phyloP scores from a whole-genome alignment of 192 early-diverging fungal species.

The Coemansia sp. region DNA sequence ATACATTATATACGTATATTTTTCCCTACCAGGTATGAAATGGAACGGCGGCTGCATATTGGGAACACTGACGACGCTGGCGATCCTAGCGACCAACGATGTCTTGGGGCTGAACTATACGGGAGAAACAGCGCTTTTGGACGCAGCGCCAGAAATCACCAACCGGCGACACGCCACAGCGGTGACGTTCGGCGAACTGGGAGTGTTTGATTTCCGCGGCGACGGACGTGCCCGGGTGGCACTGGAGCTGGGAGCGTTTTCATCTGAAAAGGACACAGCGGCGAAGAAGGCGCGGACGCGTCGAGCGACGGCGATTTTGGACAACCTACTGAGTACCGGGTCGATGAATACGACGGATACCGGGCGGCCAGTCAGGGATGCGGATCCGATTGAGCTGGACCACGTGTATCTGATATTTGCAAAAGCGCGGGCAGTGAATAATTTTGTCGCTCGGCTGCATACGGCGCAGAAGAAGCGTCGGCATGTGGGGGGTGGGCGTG shows the following conservation, averaged over 20 bases:
- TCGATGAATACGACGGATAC: not conserved
- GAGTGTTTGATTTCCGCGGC: constrained; percentile 47
- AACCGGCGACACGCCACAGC: constrained; percentile 32
- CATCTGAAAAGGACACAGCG: constrained; percentile 36
- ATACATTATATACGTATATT: not conserved
- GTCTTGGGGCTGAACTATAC: constrained; percentile 35
- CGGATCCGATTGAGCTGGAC: constrained; percentile 36
- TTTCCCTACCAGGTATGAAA: not conserved
- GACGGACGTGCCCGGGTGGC: constrained; percentile 45
- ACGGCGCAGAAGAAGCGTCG: constrained; percentile 4
- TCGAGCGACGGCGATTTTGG: not conserved
- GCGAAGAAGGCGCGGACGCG: not conserved
- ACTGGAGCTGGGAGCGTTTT: constrained; percentile 38
- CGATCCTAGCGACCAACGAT: not conserved
- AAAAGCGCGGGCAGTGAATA: constrained; percentile 37
- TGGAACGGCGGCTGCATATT: no score
- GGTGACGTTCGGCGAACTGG: constrained; percentile 46
- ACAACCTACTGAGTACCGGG: no score
- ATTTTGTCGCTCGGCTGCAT: constrained; percentile 44
- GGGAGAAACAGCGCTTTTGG: constrained; percentile 42
- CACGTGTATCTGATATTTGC: constrained; percentile 51
- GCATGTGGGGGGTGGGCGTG: not conserved
- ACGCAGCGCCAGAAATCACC: constrained; percentile 32
- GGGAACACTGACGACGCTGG: constrained; percentile 1
- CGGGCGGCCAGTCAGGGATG: constrained; percentile 24